A percentile compares a stretch with the other conserved stretches of the same genome.
These are phyloP conservation scores for Tirmania nivea DNA, from an alignment of 495 filamentous ascomycete species.

Conservation along the genomic window DNA sequence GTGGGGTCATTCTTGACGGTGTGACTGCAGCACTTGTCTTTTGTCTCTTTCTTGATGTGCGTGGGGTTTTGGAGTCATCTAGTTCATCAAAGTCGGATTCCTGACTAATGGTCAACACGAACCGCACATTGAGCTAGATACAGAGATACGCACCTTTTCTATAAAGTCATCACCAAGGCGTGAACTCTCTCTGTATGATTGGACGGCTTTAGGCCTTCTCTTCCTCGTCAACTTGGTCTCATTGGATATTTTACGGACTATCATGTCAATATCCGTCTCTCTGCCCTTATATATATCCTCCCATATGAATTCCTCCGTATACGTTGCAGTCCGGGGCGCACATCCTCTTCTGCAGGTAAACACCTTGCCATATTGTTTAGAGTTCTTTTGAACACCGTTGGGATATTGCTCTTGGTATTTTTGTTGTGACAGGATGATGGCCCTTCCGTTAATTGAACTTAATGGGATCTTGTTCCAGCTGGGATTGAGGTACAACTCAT, in stretches of 20 bases:
- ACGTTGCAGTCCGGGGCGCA: conserved; percentile 66
- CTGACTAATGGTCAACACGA: not conserved
- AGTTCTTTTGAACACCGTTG: conserved; percentile 48
- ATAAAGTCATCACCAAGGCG: not conserved
- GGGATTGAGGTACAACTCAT: conserved; percentile 80
- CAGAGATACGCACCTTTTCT: not conserved
- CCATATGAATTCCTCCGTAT: conserved; percentile 86
- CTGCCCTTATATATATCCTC: conserved; percentile 52
- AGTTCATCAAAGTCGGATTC: conserved; percentile 27
- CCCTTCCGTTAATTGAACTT: conserved; percentile 78
- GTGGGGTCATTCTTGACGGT: conserved; percentile 34
- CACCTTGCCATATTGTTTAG: conserved; percentile 62
- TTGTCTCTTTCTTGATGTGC: conserved; percentile 5
- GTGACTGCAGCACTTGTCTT: conserved; percentile 24
- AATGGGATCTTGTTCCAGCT: conserved; percentile 68
- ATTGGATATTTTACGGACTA: conserved; percentile 43
- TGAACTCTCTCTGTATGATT: conserved; percentile 15
- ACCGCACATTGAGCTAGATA: not conserved
- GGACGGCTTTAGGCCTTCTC: conserved; percentile 15
- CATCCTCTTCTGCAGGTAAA: conserved; percentile 82
- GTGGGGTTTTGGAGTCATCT: conserved; percentile 19
- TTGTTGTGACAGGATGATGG: conserved; percentile 48
- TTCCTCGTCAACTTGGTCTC: conserved; percentile 54
- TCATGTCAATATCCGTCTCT: conserved; percentile 34
- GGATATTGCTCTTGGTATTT: conserved; percentile 49